A percentile compares a stretch with the other conserved stretches of the same genome.
These are phyloP conservation scores for Auxenochlorella protothecoides DNA, from an alignment of 139 green algal species.

Conservation along the genomic window DNA sequence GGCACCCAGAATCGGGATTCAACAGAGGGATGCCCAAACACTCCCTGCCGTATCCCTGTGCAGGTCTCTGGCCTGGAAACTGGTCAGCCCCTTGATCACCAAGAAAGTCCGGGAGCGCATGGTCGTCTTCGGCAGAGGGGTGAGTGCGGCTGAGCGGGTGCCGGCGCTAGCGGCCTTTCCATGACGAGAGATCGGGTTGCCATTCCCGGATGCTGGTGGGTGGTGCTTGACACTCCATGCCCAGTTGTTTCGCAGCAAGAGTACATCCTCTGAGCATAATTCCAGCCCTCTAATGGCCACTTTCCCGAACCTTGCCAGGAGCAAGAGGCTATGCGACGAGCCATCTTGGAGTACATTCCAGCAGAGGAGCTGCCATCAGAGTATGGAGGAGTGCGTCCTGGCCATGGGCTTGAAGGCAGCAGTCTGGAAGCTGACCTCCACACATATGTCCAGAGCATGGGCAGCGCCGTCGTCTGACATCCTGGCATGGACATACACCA, in stretches of 20 bases:
- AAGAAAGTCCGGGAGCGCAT: constrained; percentile 17
- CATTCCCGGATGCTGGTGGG: neutral
- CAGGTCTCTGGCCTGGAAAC: constrained; percentile 13
- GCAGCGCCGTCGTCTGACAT: too few species aligned
- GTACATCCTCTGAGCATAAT: neutral
- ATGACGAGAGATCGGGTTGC: neutral
- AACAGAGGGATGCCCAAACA: too few species aligned
- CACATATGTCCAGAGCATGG: too few species aligned
- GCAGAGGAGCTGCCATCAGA: constrained; percentile 2
- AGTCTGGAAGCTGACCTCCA: too few species aligned
- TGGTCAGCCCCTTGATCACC: constrained; percentile 19
- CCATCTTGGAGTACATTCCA: constrained; percentile 2
- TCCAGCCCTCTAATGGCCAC: neutral
- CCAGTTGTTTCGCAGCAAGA: neutral
- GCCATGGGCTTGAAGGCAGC: too few species aligned
- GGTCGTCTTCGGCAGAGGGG: constrained; percentile 7
- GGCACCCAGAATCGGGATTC: too few species aligned
- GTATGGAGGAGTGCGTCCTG: constrained; percentile 1
- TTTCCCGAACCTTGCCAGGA: neutral
- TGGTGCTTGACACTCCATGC: too few species aligned
- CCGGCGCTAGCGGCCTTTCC: neutral
- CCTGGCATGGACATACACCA: too few species aligned
- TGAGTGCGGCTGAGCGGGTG: neutral
- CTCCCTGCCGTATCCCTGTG: neutral
- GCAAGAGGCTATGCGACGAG: neutral